A percentile compares a stretch with the other conserved stretches of the same genome.
phyloP scores from a whole-genome alignment of 352 stramenopile genomes.

The Pythium dissotocum region DNA sequence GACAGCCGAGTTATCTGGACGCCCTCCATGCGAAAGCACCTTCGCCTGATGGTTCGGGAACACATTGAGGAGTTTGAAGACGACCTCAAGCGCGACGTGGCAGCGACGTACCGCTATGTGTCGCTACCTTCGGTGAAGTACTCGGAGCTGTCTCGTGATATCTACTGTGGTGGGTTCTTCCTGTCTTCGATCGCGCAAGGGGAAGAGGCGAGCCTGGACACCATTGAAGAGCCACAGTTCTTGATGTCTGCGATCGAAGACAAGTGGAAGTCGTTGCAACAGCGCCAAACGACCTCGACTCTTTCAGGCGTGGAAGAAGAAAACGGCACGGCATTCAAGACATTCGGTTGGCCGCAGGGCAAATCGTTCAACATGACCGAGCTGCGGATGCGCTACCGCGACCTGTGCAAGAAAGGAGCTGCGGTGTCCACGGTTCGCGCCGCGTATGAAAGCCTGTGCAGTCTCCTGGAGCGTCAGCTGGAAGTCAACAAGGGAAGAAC shows the following conservation, averaged over 20 bases:
- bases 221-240: constrained; percentile 73
- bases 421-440: constrained; percentile 51
- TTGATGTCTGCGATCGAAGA: constrained; percentile 80
- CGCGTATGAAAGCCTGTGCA: constrained; percentile 63
- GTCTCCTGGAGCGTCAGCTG: constrained; percentile 50
- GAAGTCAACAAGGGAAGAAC: constrained; percentile 51
- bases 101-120: constrained; percentile 58
- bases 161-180: constrained; percentile 79
- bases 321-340: constrained; percentile 53
- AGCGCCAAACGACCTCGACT: constrained; percentile 42
- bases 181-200: constrained; percentile 65
- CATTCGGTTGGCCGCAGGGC: constrained; percentile 67
- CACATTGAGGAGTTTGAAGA: constrained; percentile 74
- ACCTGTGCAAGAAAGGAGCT: constrained; percentile 52
- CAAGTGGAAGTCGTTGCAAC: constrained; percentile 63
- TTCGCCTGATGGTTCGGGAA: constrained; percentile 73
- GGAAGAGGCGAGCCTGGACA: constrained; percentile 49
- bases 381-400: constrained; percentile 60
- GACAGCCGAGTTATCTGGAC: constrained; percentile 80
- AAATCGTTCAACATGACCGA: constrained; percentile 45
- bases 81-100: constrained; percentile 51
- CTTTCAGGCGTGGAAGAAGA: constrained; percentile 41
- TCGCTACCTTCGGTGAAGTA: constrained; percentile 72
- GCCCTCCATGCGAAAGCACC: constrained; percentile 60
- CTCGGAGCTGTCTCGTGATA: constrained; percentile 65